These are phyloP conservation scores for Sarcodon aspratus DNA, from an alignment of 768 basidiomycete species.

Conservation along the genomic window DNA sequence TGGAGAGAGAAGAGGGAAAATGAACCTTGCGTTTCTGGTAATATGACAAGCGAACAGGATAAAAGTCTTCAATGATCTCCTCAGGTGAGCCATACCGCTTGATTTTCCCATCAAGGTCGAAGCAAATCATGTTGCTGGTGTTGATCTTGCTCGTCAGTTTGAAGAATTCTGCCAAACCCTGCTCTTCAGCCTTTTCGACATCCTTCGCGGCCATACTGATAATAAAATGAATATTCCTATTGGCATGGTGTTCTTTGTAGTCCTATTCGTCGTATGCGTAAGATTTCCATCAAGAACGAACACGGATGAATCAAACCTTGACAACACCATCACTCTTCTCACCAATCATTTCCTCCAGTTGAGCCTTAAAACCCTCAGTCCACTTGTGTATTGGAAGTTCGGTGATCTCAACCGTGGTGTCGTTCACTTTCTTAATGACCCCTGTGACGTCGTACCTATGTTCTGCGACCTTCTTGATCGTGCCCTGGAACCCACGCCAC, in stretches of 20 bases:
- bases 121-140: slow-evolving; percentile 97
- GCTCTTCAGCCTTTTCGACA: slow-evolving; percentile 78
- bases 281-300: neutral
- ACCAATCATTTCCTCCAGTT: slow-evolving; percentile 80
- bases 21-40: slow-evolving; percentile 93
- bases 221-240: slow-evolving; percentile 81
- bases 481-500: slow-evolving; percentile 94
- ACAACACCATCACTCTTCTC: slow-evolving; percentile 74
- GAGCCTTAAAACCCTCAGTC: slow-evolving; percentile 89
- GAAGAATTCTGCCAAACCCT: slow-evolving; percentile 87
- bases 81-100: slow-evolving; percentile 86
- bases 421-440: slow-evolving; percentile 60
- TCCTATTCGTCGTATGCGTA: slow-evolving; percentile 42
- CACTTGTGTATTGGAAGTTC: slow-evolving; percentile 93
- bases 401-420: slow-evolving; percentile 88
- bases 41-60: slow-evolving; percentile 74
- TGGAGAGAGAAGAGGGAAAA: neutral
- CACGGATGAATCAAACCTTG: slow-evolving; percentile 43
- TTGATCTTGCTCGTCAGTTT: slow-evolving; percentile 76
- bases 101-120: slow-evolving; percentile 93
- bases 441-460: slow-evolving; percentile 83
- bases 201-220: slow-evolving; percentile 72
- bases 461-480: slow-evolving; percentile 69
- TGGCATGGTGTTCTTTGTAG: slow-evolving; percentile 95
- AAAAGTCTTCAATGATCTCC: slow-evolving; percentile 90